Evolutionary conservation across 352 stramenopile species (phyloP).

Genomic region (Globisporangium solare): DNA sequence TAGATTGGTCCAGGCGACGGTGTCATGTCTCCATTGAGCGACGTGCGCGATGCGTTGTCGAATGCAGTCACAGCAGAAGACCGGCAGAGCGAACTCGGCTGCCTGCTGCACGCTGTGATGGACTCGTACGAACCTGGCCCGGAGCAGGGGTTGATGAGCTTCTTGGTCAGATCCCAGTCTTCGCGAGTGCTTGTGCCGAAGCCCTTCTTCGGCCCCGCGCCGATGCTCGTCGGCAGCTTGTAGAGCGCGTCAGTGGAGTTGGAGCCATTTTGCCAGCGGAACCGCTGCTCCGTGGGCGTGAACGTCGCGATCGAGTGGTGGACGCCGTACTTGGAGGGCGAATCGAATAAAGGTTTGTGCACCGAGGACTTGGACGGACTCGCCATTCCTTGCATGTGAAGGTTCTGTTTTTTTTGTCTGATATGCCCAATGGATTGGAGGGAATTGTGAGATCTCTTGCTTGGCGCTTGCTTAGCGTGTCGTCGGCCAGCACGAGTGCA

Average conservation of each 20-base stretch:
- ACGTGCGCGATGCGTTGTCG: conserved; percentile 50
- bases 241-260: conserved; percentile 66
- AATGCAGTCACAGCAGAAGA: conserved; percentile 51
- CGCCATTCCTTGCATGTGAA: conserved; percentile 1
- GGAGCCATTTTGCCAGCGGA: conserved; percentile 60
- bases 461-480: too few species aligned
- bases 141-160: conserved; percentile 51
- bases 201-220: conserved; percentile 51
- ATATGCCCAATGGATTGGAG: neutral
- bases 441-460: too few species aligned
- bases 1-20: conserved; percentile 75
- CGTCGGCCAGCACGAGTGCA: too few species aligned
- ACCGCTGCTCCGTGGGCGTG: conserved; percentile 61
- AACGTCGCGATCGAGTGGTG: conserved; percentile 67
- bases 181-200: conserved; percentile 77
- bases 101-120: conserved; percentile 46
- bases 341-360: conserved; percentile 59
- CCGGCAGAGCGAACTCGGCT: conserved; percentile 47
- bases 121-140: conserved; percentile 69
- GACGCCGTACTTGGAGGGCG: conserved; percentile 65
- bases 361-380: conserved; percentile 23
- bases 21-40: conserved; percentile 47
- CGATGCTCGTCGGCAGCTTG: conserved; percentile 58
- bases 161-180: conserved; percentile 69
- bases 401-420: neutral